Conservation (phyloP, 2,329 filamentous ascomycete genomes). For the Orbilia oligospora region DNA sequence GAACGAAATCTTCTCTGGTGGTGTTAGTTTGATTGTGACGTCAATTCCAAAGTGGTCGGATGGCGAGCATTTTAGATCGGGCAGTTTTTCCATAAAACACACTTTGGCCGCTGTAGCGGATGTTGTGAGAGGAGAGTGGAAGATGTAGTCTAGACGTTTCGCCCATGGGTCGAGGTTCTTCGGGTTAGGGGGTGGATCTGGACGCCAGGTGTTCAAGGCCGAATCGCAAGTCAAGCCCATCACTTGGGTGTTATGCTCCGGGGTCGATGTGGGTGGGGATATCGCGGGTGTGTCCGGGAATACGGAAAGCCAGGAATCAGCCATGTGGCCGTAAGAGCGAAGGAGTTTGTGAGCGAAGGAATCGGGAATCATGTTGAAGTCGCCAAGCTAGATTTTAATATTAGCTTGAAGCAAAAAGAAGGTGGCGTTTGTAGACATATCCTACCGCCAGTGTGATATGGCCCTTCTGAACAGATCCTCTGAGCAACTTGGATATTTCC, state of each 20-base stretch:
- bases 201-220: constrained; percentile 92
- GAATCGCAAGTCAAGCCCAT: constrained; percentile 89
- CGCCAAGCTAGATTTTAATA: constrained; percentile 73
- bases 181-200: constrained; percentile 79
- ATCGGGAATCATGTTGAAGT: constrained; percentile 95
- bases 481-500: constrained; percentile 92
- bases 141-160: constrained; percentile 96
- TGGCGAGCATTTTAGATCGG: constrained; percentile 83
- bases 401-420: not conserved
- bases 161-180: constrained; percentile 79
- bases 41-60: constrained; percentile 96
- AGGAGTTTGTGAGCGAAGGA: constrained; percentile 88
- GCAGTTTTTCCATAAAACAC: constrained; percentile 79
- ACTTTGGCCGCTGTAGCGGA: constrained; percentile 78
- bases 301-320: constrained; percentile 86
- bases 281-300: constrained; percentile 88
- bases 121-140: constrained; percentile 67
- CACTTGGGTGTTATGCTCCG: constrained; percentile 78
- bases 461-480: constrained; percentile 82
- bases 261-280: constrained; percentile 80
- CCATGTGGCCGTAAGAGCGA: constrained; percentile 80
- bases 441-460: constrained; percentile 80
- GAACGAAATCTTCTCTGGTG: constrained; percentile 37
- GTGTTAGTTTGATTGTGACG: constrained; percentile 76
- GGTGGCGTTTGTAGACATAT: not conserved